A percentile compares a stretch with the other conserved stretches of the same genome.
phyloP scores from a whole-genome alignment of 345 rosid species.

The thale cress (Arabidopsis thaliana) region TAIR10.1 NC_003070.9:18664001-18664500 shows the following conservation, averaged over 20 bases:
- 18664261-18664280: conserved; percentile 65
- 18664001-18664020: not conserved
- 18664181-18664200: conserved; percentile 76
- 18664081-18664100: conserved; percentile 5
- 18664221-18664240: conserved; percentile 68
- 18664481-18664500: not conserved
- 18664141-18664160: conserved; percentile 70
- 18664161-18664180: conserved; percentile 75
- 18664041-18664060: conserved; percentile 5
- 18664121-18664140: conserved; percentile 21
- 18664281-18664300: conserved; percentile 72
- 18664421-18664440: conserved; percentile 80
- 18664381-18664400: conserved; percentile 78
- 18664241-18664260: conserved; percentile 75
- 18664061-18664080: conserved; percentile 4
- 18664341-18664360: conserved; percentile 75
- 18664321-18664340: conserved; percentile 59
- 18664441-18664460: conserved; percentile 55
- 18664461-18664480: not conserved
- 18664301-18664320: conserved; percentile 66
- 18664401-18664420: conserved; percentile 76
- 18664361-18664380: conserved; percentile 87
- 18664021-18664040: not conserved
- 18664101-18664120: not conserved
- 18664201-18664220: conserved; percentile 80